Conservation (phyloP, 2,329 filamentous ascomycete species). For the Ophiostoma fasciatum region DNA sequence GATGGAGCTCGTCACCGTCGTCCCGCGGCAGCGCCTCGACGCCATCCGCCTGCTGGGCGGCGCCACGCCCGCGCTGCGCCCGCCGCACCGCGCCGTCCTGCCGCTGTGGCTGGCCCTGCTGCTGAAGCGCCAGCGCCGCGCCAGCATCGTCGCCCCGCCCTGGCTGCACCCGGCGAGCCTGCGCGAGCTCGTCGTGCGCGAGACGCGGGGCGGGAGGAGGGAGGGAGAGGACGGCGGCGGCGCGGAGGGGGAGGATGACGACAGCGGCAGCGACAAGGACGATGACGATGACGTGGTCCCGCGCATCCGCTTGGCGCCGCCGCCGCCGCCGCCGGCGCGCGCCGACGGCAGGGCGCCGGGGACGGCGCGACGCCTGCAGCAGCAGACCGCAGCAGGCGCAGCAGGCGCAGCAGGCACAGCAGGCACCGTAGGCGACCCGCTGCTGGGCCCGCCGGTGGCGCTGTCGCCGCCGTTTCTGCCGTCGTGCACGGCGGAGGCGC, state of each 20-base stretch:
- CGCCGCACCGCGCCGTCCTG: constrained; percentile 63
- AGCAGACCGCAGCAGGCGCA: constrained; percentile 1
- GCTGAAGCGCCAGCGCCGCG: constrained; percentile 83
- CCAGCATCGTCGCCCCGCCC: constrained; percentile 79
- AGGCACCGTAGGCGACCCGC: constrained; percentile 1
- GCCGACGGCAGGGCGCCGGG: constrained; percentile 33
- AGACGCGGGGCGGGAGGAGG: constrained; percentile 40
- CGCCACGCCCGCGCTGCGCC: constrained; percentile 57
- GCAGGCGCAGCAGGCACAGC: too few relatives aligned
- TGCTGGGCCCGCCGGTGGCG: constrained; percentile 12
- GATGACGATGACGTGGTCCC: constrained; percentile 20
- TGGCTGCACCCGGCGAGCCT: constrained; percentile 76
- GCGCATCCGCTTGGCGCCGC: constrained; percentile 59
- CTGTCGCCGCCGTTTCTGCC: constrained; percentile 64
- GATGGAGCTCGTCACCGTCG: constrained; percentile 89
- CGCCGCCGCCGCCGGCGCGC: constrained; percentile 49
- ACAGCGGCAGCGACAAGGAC: neutral
- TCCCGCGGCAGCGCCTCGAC: constrained; percentile 82
- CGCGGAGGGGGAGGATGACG: too few relatives aligned
- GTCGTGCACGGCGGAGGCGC: constrained; percentile 55
- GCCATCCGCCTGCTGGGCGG: constrained; percentile 72
- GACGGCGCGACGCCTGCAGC: constrained; percentile 18
- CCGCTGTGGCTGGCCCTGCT: constrained; percentile 92
- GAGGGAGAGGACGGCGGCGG: neutral
- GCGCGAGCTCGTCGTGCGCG: constrained; percentile 61